Evolutionary conservation across 208 protist species (phyloP), one percentile per base, ranked within the genome.

Genomic region (Porcisia deanei): DNA sequence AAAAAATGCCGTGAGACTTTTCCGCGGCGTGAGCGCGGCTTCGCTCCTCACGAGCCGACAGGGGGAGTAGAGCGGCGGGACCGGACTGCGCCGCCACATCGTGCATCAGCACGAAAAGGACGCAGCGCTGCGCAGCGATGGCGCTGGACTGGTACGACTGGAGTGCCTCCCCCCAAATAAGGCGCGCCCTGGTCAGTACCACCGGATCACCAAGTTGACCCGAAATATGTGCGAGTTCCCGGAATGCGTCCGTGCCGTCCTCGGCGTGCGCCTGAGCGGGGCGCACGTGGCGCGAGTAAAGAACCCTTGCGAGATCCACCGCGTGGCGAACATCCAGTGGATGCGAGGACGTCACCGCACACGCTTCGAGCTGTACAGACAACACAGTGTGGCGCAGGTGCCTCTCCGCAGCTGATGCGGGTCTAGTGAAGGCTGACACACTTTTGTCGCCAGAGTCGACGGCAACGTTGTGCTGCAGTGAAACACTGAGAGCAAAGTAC

Each of bases 161-260:
- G 65, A 72, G 71, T 53, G 73, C 65, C 47, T 67, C 65, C 47
- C 14, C 63, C 43, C 45, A 72, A 22, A 43, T 16, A 47, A 6
- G 37, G 10, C 5, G 57, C 49, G 22, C 53, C 30, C 43, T 34
- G 34, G 20, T 10, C 20, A 55, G 9, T 30, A 54, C 41, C 64
- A 22, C 43, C 7, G 34, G 65, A 12, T n/a, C 55, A 12, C 22
- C 7, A 20, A 8, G 18, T 57, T 12, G 37, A 1, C 54, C 61
- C 25, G 55, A 25, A 3, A 73, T 59, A n/a, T 10, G n/a, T 9
- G 71, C 25, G 10, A 76, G 20, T 37, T 52, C 16, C 61, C 57
- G 66, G n/a, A 82, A 78, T 14, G 76, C 71, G 1, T 82, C 79
- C 34, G 79, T 81, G 64, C 85, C 85, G 30, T 84, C 78, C 39